Evolutionary conservation across 345 rosid species (phyloP).

Genomic region (Raphanus sativus): DNA sequence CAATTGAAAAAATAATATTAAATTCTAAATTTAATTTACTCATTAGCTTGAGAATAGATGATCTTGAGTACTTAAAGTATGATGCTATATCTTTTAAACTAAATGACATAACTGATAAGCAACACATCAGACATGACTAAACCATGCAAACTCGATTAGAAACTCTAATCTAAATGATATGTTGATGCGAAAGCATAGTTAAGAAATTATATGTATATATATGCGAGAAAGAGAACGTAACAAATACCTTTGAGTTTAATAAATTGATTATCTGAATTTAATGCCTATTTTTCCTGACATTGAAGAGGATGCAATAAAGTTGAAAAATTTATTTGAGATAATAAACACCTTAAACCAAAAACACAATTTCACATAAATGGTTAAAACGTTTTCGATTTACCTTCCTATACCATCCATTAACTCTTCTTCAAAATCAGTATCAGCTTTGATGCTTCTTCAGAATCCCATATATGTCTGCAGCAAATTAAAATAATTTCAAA

Average conservation of each 20-base stretch:
- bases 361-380: background rate
- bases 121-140: background rate
- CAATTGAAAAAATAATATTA: background rate
- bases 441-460: too few species aligned
- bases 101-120: background rate
- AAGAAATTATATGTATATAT: background rate
- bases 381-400: too few species aligned
- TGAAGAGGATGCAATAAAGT: background rate
- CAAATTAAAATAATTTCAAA: too few species aligned
- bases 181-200: background rate
- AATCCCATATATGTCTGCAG: too few species aligned
- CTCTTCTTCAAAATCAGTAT: too few species aligned
- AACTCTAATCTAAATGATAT: background rate
- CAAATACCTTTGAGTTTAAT: background rate
- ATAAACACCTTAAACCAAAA: background rate
- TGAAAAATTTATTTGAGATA: background rate
- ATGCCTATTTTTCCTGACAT: background rate
- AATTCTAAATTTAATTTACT: background rate
- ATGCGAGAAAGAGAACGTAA: background rate
- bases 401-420: too few species aligned
- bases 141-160: background rate
- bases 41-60: background rate
- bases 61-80: background rate
- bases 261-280: background rate
- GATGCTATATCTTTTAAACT: background rate